Base-by-base conservation (phyloP, 1,284 basidiomycete genomes). In the Macrocystidia cucumis region DNA sequence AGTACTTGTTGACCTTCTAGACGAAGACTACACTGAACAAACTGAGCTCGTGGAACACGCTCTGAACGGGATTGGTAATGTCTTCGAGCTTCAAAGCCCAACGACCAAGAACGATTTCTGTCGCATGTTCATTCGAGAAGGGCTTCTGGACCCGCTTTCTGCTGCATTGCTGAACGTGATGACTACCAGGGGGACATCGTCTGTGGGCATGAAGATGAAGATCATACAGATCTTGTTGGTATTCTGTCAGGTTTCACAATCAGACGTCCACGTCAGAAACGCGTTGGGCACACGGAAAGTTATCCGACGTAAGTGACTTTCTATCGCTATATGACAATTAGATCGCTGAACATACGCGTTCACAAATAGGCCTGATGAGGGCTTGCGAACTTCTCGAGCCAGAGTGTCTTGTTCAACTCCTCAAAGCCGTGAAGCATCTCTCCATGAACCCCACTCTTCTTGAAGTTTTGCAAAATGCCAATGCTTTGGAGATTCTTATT, bases 21-120 rank as follows among this genome's bases (percentile, higher is more conserved):
- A 98, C 52, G 95, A 97, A 61, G 91, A 96, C 59, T 98, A 95
- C 59, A 74, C 74, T 5, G 83, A 84, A 54, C 92, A 86, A 62
- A 80, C 76, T 17, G 86, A 91, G 32, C 76, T 98, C n/a, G 86
- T 98, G 25, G 84, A 90, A 28, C 89, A 95, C 43, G 91, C 95
- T 1, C 72, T 98, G 2, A 91, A 95, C 41, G 93, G 93, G 8
- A 92, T 98, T 37, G 83, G 85, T 37, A 91, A 83, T 46, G 95
- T 98, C 2, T 95, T 98, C 50, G 93, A 98, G 46, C 72, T 98
- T 7, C 80, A 93, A 59, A 91, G 88, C 33, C 90, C 93, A 1
- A 96, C 92, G 5, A 93, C 92, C 5, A 90, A 96, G 51, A 97
- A 95, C 54, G 95, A 98, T 59, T 97, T 98, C 55, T 98, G 93